Evolutionary conservation across 495 filamentous ascomycete genomes (phyloP), one percentile per base, ranked within the genome.

Genomic region (Penicillium parvum): DNA sequence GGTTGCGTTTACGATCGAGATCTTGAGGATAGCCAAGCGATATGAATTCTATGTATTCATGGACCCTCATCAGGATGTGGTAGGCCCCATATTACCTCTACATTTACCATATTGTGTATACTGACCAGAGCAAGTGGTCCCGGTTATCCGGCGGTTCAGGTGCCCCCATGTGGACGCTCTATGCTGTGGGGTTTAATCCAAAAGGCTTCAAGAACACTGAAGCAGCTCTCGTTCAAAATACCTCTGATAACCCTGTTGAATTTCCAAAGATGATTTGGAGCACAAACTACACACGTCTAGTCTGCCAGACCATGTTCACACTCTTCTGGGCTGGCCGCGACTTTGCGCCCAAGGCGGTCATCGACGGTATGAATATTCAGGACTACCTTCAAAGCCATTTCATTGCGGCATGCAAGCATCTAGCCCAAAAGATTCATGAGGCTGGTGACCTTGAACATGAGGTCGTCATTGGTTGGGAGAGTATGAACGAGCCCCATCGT

Each of bases 181-280:
- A 97, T 65, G 92, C 92, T 2, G 88, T 84, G 34, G 92, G 92
- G 6, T 67, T 98, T 17, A 86, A 98, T 52, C 92, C 94, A 3
- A 74, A 78, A 55, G 77, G 75, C 21, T 96, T 98, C 55, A 80
- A 81, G 32, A 81, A 79, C 17, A 98, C 91, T 11, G 86, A 96
- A 63, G 94, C 90, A 3, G 89, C 94, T 15, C 74, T 96, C 30
- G 91, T 98, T 17, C 92, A 98, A 32, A 98, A 97, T 55, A 91
- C 85, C 0, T 96, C 85, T 53, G 83, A 88, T n/a, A 75, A 95
- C 25, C 88, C 90, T 12, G 81, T 80, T 4, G 75, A 81, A 3
- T 98, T 92, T 57, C 94, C 92, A 3, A 97, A 97, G 66, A 98
- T 98, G 92, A 89, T 96, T 15, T 98, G 92, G 92, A 88, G 90